Evolutionary conservation across 768 basidiomycete genomes (phyloP), one percentile per base, ranked within the genome.

Genomic region (Gloeophyllum trabeum): DNA sequence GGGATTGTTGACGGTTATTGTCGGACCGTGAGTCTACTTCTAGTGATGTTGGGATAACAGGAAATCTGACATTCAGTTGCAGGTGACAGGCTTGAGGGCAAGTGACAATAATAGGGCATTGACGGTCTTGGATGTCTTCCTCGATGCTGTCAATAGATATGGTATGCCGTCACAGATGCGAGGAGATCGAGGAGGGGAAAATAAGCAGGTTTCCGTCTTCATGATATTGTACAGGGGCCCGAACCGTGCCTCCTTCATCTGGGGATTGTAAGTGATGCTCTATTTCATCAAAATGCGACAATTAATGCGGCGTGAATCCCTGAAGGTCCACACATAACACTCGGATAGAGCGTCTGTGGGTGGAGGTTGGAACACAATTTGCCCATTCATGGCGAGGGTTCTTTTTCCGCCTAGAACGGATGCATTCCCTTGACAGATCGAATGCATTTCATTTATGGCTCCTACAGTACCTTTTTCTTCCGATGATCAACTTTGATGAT

Each of bases 261-360:
- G 57, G 57, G 57, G 52, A 20, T 42, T 39, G 46, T 56, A 40
- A 41, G 49, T 49, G n/a, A 13, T 7, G 6, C 24, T n/a, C 32
- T 24, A n/a, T 30, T 30, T n/a, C n/a, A 30, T 30, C 25, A 12
- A 23, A 16, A 4, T 43, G 28, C 16, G 10, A 30, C 19, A 19
- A 5, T 2, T 10, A 2, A 14, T 18, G 20, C n/a, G n/a, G n/a
- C n/a, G n/a, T n/a, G n/a, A n/a, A 12, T 25, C 34, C 39, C n/a
- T 2, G 44, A 3, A 58, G 56, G 5, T 72, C 64, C 0, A 66
- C 65, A 0, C 47, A 51, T 4, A 75, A 73, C 42, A 63, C 63
- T 0, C 51, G 59, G 0, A 71, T 72, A 44, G 70, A 74, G 46
- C 40, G 56, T 0, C 51, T 72, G 0, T 71, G 69, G 69, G 58